A percentile compares a stretch with the other conserved stretches of the same genome.
Conservation (phyloP, 1,284 basidiomycete genomes). For the Flammula alnicola region DNA sequence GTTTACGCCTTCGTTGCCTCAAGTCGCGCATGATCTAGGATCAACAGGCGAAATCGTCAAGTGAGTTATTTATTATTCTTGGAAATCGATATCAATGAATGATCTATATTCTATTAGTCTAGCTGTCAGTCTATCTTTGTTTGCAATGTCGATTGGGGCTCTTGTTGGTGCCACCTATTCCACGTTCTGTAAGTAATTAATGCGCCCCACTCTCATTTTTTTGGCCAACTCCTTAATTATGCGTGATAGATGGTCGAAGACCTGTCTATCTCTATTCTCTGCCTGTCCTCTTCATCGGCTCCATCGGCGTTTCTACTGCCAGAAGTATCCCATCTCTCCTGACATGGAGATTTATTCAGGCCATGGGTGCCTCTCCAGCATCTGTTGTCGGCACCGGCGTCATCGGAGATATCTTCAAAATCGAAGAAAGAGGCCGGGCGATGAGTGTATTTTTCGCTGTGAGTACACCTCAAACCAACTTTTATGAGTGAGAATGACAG, state of each 20-base stretch:
- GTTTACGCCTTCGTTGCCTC: no score
- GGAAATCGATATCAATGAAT: not conserved
- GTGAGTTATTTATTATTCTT: conserved; percentile 33
- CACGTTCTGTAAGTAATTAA: conserved; percentile 30
- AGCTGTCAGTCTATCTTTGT: conserved; percentile 33
- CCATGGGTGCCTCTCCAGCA: conserved; percentile 57
- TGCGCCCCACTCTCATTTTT: not conserved
- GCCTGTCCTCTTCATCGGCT: conserved; percentile 62
- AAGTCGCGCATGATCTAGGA: no score
- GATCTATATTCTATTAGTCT: conserved; percentile 19
- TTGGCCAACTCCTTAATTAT: not conserved
- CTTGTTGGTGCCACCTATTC: conserved; percentile 34
- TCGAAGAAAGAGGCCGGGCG: conserved; percentile 57
- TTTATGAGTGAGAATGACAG: not conserved
- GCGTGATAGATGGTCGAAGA: conserved; percentile 58
- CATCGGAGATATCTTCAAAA: conserved; percentile 42
- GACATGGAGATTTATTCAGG: conserved; percentile 64
- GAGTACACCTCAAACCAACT: conserved; percentile 18
- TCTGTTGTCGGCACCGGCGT: conserved; percentile 64
- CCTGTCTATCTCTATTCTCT: conserved; percentile 61
- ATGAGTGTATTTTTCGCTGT: conserved; percentile 67
- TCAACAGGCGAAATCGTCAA: conserved; percentile 59
- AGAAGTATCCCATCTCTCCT: conserved; percentile 35
- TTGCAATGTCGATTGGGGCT: conserved; percentile 31
- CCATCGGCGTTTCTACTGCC: conserved; percentile 58